A percentile compares a stretch with the other conserved stretches of the same genome.
phyloP scores from a whole-genome alignment of 305 asterid genomes.

The Rubia occidens region DNA sequence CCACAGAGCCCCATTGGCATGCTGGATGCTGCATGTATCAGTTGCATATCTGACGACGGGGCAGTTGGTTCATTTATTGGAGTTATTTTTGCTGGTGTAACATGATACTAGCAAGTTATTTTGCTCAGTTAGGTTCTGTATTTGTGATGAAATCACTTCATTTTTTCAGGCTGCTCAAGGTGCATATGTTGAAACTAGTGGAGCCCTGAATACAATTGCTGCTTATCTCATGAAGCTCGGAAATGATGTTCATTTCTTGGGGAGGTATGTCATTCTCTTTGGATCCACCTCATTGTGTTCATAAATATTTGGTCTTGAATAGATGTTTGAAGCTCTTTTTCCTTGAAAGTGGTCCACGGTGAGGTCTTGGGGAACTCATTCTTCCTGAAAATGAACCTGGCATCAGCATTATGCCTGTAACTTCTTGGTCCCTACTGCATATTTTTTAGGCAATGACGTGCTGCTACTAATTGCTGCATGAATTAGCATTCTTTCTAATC shows the following conservation, averaged over 20 bases:
- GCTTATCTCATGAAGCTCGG: conserved; percentile 90
- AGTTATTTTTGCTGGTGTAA: neutral
- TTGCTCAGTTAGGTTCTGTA: neutral
- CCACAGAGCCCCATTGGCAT: conserved; percentile 32
- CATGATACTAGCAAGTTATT: neutral
- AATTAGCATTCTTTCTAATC: too few relatives aligned
- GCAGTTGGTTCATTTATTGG: conserved; percentile 21
- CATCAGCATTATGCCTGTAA: conserved; percentile 98
- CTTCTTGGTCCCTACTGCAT: conserved; percentile 16
- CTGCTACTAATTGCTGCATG: too few relatives aligned
- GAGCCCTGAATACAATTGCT: conserved; percentile 85
- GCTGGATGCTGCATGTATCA: conserved; percentile 28
- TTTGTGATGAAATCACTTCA: conserved; percentile 1
- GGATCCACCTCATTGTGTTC: conserved; percentile 6
- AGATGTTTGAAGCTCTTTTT: conserved; percentile 17
- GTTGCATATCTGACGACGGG: conserved; percentile 25
- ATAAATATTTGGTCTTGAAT: neutral
- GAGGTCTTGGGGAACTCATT: conserved; percentile 92
- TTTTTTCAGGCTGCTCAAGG: conserved; percentile 85
- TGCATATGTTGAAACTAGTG: conserved; percentile 88
- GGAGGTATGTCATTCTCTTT: conserved; percentile 46
- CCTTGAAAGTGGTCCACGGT: conserved; percentile 81
- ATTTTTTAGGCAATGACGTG: conserved; percentile 1
- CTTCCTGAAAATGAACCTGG: conserved; percentile 99
- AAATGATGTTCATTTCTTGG: conserved; percentile 87